Conservation (phyloP, 2,329 filamentous ascomycete species). For the Fusarium protoensiforme region DNA sequence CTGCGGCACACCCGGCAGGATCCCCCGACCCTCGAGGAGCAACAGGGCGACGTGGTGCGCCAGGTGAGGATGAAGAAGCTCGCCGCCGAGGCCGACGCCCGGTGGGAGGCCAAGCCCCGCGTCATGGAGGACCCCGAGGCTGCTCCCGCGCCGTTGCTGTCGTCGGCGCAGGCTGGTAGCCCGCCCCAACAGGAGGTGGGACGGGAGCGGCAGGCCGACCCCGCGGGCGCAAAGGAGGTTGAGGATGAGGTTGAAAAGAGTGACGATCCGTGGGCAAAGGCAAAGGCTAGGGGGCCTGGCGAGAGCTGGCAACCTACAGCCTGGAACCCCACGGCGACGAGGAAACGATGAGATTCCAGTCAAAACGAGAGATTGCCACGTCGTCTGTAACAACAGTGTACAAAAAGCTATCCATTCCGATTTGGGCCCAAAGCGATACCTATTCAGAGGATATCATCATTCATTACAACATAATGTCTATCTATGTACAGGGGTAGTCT, state of each 20-base stretch:
- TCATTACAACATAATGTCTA: slow-evolving; percentile 38
- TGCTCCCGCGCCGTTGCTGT: slow-evolving; percentile 31
- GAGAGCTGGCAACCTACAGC: slow-evolving; percentile 75
- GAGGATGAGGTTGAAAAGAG: slow-evolving; percentile 25
- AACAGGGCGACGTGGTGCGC: slow-evolving; percentile 63
- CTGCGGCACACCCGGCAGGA: slow-evolving; percentile 68
- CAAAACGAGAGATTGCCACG: background rate
- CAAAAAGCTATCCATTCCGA: background rate
- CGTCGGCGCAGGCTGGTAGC: slow-evolving; percentile 4
- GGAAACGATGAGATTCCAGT: slow-evolving; percentile 40
- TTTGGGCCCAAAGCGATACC: background rate
- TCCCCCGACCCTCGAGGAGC: slow-evolving; percentile 68
- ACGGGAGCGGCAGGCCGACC: slow-evolving; percentile 1
- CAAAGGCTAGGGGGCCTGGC: slow-evolving; percentile 59
- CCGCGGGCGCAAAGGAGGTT: slow-evolving; percentile 3
- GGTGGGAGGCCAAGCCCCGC: slow-evolving; percentile 70
- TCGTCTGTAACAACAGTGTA: slow-evolving; percentile 29
- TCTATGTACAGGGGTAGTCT: slow-evolving; percentile 34
- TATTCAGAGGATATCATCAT: slow-evolving; percentile 30
- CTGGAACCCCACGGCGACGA: slow-evolving; percentile 65
- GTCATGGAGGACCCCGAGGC: slow-evolving; percentile 53
- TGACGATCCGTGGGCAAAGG: slow-evolving; percentile 69
- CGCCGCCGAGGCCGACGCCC: slow-evolving; percentile 70
- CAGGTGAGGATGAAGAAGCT: slow-evolving; percentile 65
- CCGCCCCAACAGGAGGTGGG: slow-evolving; percentile 8